Base-by-base conservation (phyloP, 2,329 filamentous ascomycete genomes). In the Falciphora oryzae region DNA sequence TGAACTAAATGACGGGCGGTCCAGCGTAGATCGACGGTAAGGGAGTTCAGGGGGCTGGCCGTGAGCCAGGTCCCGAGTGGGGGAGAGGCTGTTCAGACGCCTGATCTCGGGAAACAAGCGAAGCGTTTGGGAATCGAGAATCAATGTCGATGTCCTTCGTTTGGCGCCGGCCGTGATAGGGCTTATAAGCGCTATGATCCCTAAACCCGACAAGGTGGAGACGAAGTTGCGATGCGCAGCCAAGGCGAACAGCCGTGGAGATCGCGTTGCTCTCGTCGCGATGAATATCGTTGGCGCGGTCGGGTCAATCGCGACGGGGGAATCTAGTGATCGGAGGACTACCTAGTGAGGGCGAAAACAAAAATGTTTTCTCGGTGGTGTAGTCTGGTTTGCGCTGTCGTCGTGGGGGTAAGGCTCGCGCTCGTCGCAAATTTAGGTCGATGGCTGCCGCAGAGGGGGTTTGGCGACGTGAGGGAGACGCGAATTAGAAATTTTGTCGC, bases 401-500 rank as follows among this genome's bases (percentile, higher is more conserved):
- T 25, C 44, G 44, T 53, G 22, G 18, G 16, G 44, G 44, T 25
- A 25, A 25, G 44, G 22, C 44, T 53, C 44, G 22, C n/a, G 7
- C 22, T 25, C 7, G 44, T 53, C 44, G 44, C 44, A 44, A 44
- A 44, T 44, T 67, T 68, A 57, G 57, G 27, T n/a, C 25, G 57
- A 28, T 53, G n/a, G n/a, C n/a, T n/a, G 44, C 44, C 44, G 22
- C 44, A 25, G 44, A 53, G 44, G 44, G 44, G 44, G 44, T 7
- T 53, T 53, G 44, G 44, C 44, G 44, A 53, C 44, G 44, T 53
- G 44, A 53, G 44, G 57, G 57, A 58, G 29, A 58, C 57, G 57
- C 57, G 57, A 58, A 18, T 25, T 58, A 27, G 57, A 31, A 58
- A 58, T 28, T 58, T 58, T 58, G 57, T 58, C 57, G 29, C 29